Conservation (phyloP, 768 basidiomycete genomes). For the Ephemerocybe angulata region DNA sequence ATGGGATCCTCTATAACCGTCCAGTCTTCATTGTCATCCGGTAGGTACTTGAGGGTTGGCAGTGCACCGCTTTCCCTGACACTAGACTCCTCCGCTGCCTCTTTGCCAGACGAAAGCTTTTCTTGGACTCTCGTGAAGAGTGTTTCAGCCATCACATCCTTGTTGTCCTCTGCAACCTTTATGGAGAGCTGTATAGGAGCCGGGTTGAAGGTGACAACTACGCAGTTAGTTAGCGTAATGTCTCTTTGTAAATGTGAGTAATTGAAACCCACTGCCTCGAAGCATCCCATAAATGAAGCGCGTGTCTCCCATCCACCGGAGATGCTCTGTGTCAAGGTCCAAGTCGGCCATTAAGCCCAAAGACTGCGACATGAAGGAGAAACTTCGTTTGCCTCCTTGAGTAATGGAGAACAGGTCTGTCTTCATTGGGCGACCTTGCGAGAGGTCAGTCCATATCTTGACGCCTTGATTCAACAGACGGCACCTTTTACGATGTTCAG, state of each 20-base stretch:
- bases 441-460: not conserved
- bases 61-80: constrained; percentile 22
- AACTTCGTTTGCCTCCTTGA: constrained; percentile 55
- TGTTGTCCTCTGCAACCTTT: constrained; percentile 68
- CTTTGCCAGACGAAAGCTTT: constrained; percentile 6
- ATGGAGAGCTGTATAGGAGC: constrained; percentile 70
- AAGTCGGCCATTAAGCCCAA: constrained; percentile 83
- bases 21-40: constrained; percentile 60
- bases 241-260: not conserved
- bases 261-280: constrained; percentile 50
- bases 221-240: constrained; percentile 4
- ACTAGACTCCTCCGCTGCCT: constrained; percentile 11
- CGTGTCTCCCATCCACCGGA: constrained; percentile 83
- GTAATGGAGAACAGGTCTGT: constrained; percentile 76
- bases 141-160: constrained; percentile 60
- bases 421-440: constrained; percentile 64
- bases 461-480: not conserved
- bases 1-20: constrained; percentile 64
- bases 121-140: constrained; percentile 37
- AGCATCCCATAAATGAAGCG: constrained; percentile 75
- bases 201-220: constrained; percentile 58
- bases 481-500: constrained; percentile 80
- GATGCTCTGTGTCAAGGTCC: constrained; percentile 77
- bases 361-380: constrained; percentile 83
- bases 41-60: constrained; percentile 44